Base-by-base conservation (phyloP, 441 rosid genomes). In the Croton setiger region DNA sequence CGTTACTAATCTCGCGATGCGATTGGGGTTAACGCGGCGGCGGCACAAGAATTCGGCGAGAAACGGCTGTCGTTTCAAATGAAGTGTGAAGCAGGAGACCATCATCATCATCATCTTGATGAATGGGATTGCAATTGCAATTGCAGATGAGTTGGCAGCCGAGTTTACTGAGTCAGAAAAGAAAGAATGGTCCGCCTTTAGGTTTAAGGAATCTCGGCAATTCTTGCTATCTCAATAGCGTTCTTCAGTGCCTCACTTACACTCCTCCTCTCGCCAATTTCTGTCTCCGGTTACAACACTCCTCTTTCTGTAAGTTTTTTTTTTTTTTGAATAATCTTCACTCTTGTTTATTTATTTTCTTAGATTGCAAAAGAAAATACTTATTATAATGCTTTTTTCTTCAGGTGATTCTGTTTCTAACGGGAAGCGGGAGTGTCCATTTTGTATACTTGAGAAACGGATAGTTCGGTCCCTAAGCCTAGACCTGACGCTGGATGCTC, bases 261-360 rank as follows among this genome's bases (percentile, higher is more conserved):
- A 92, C 99, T 57, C 97, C 99, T 72, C 99, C 99, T 23, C 85
- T 95, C 57, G 99, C 99, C 66, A 89, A 95, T 86, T 92, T 92
- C 83, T 95, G 99, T 75, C 98, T 95, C 70, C 72, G 73, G 49
- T 77, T 70, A 54, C 89, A 87, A 53, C 99, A 95, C 86, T 87
- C 99, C 59, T 86, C 97, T 60, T 76, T 68, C 82, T 95, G 99
- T 87, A 82, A 39, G 80, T 69, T 35, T 5, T 20, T 27, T 1
- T 67, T 64, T 5, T 20, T 37, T 44, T 23, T 2, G n/a, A n/a
- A n/a, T n/a, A n/a, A 27, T 27, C 31, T 27, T 27, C 31, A 27
- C 31, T 27, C 3, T 27, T 11, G 33, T 17, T 59, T 23, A 10
- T 63, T 18, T 11, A 14, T 9, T 63, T 17, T 36, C 52, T 69